These are phyloP conservation scores for Naganishia cerealis DNA, from an alignment of 1,284 basidiomycete species.

Conservation along the genomic window DNA sequence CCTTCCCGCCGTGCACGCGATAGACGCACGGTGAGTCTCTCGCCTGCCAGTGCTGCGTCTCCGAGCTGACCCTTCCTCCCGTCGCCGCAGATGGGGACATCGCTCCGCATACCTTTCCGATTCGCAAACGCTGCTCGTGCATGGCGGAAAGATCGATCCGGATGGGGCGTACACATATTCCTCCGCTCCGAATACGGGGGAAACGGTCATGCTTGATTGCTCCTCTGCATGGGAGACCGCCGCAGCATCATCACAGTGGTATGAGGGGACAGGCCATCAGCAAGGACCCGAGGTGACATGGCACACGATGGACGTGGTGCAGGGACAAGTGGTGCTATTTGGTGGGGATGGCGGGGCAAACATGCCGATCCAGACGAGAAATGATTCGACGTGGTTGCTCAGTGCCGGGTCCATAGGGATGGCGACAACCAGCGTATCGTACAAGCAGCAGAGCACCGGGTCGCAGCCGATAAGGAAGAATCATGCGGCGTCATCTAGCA, in stretches of 20 bases:
- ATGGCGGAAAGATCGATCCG: conserved; percentile 74
- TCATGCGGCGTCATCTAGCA: conserved; percentile 64
- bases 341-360: conserved; percentile 70
- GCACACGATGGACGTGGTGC: conserved; percentile 71
- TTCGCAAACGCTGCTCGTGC: conserved; percentile 63
- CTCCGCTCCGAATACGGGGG: conserved; percentile 69
- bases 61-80: not conserved
- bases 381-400: conserved; percentile 65
- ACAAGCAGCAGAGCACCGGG: conserved; percentile 62
- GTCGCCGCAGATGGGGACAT: conserved; percentile 72
- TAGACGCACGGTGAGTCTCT: conserved; percentile 8
- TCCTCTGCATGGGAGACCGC: conserved; percentile 61
- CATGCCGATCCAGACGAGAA: conserved; percentile 58
- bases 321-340: conserved; percentile 60
- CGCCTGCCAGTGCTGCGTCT: not conserved
- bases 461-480: conserved; percentile 70
- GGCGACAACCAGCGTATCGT: conserved; percentile 44
- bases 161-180: conserved; percentile 69
- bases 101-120: conserved; percentile 63
- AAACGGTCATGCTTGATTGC: conserved; percentile 69
- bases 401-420: conserved; percentile 24
- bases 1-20: not conserved
- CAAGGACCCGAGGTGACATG: conserved; percentile 67
- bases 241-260: not conserved
- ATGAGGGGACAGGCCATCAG: conserved; percentile 52